Percentiles rank a stretch among this genome's conserved stretches.
Conservation (phyloP, 768 basidiomycete species). For the Hypsizygus marmoreus region DNA sequence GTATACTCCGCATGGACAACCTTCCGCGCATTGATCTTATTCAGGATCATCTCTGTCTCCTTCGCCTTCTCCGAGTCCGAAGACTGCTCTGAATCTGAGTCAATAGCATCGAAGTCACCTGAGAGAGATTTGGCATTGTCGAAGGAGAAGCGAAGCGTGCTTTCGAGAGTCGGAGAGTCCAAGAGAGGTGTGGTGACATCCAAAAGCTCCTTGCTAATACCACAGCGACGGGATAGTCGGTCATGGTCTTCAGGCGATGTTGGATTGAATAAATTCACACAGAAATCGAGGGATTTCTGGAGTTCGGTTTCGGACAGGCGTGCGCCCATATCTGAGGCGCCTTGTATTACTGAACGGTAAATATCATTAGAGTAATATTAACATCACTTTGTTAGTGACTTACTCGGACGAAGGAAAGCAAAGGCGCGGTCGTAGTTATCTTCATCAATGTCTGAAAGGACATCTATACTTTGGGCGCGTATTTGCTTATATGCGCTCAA, state of each 20-base stretch:
- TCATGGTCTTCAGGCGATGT: constrained; percentile 64
- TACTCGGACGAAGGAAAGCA: constrained; percentile 61
- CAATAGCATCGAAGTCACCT: constrained; percentile 14
- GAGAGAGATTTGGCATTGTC: constrained; percentile 2
- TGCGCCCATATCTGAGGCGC: constrained; percentile 74
- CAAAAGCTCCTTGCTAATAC: constrained; percentile 42
- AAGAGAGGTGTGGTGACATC: constrained; percentile 54
- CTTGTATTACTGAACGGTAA: constrained; percentile 65
- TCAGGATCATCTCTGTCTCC: constrained; percentile 56
- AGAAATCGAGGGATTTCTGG: constrained; percentile 77
- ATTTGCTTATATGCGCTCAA: constrained; percentile 78
- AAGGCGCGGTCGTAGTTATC: constrained; percentile 74
- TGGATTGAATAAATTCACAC: constrained; percentile 71
- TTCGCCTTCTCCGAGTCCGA: constrained; percentile 38
- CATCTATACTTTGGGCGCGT: constrained; percentile 53
- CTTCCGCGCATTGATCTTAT: constrained; percentile 70
- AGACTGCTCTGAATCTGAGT: constrained; percentile 19
- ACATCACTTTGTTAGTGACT: constrained; percentile 11
- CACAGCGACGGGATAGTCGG: constrained; percentile 30
- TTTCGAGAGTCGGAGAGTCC: constrained; percentile 43
- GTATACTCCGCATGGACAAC: constrained; percentile 70
- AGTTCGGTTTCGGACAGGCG: constrained; percentile 73
- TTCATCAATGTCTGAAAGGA: constrained; percentile 65
- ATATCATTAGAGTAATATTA: neutral
- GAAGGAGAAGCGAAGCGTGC: constrained; percentile 28